Conservation (phyloP, 2,329 filamentous ascomycete species). For the Penicillium sp. region DNA sequence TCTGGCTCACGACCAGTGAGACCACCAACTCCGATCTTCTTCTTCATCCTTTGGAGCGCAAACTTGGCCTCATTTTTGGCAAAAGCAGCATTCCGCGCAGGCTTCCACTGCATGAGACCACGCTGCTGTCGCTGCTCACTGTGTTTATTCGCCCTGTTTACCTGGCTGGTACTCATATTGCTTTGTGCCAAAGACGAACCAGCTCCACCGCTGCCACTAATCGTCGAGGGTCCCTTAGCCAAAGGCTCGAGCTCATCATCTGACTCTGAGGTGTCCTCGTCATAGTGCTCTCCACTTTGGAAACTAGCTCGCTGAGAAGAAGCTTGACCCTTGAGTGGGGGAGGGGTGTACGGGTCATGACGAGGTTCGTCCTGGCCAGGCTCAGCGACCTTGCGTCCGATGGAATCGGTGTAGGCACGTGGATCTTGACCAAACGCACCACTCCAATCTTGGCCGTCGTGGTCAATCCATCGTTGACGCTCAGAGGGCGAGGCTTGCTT, state of each 20-base stretch:
- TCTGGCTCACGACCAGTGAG: constrained; percentile 81
- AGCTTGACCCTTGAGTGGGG: constrained; percentile 34
- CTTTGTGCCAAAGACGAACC: constrained; percentile 18
- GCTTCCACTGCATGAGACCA: constrained; percentile 93
- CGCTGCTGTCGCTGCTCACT: constrained; percentile 78
- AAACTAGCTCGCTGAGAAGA: background rate
- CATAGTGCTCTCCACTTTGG: constrained; percentile 15
- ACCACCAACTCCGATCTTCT: constrained; percentile 64
- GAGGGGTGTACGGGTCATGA: constrained; percentile 53
- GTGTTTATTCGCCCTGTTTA: constrained; percentile 42
- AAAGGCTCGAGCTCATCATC: constrained; percentile 3
- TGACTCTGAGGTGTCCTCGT: constrained; percentile 17
- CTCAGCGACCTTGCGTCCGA: constrained; percentile 56
- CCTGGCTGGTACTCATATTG: constrained; percentile 16
- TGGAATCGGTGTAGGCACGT: constrained; percentile 55
- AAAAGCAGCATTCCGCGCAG: constrained; percentile 80
- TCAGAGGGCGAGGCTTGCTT: constrained; percentile 65
- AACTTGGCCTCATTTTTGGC: constrained; percentile 84
- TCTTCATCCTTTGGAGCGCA: constrained; percentile 72
- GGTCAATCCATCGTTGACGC: constrained; percentile 73
- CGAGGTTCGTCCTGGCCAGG: constrained; percentile 54
- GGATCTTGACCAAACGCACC: constrained; percentile 82
- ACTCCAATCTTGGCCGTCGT: constrained; percentile 81
- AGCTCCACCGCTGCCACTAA: constrained; percentile 14
- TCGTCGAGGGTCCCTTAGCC: constrained; percentile 15